These are phyloP conservation scores for Penicillium sp. DNA, from an alignment of 2,329 filamentous ascomycete species.

Conservation along the genomic window DNA sequence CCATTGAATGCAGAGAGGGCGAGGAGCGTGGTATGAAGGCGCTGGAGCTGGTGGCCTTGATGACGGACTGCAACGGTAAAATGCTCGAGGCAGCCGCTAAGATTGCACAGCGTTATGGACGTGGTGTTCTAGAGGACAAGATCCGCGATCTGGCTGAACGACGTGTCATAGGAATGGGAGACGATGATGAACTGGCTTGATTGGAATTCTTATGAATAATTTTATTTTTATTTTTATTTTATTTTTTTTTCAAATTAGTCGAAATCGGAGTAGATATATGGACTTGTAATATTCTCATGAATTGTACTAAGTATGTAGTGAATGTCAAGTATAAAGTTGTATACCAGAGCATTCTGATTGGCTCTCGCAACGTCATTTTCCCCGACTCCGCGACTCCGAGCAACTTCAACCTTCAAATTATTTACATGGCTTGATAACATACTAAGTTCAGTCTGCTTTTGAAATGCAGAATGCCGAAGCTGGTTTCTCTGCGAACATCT, in stretches of 20 bases:
- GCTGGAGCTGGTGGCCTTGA: constrained; percentile 80
- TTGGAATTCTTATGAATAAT: background rate
- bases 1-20: constrained; percentile 83
- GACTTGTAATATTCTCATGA: background rate
- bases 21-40: constrained; percentile 95
- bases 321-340: background rate
- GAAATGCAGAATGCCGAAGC: constrained; percentile 29
- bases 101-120: constrained; percentile 80
- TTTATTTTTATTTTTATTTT: background rate
- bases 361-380: constrained; percentile 6
- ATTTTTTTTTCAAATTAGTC: background rate
- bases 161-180: constrained; percentile 60
- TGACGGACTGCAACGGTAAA: constrained; percentile 78
- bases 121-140: constrained; percentile 79
- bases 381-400: constrained; percentile 9
- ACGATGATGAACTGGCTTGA: constrained; percentile 46
- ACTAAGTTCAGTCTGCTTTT: constrained; percentile 4
- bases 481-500: constrained; percentile 15
- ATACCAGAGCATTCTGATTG: constrained; percentile 14
- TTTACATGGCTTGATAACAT: constrained; percentile 16
- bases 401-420: background rate
- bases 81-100: constrained; percentile 91
- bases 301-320: background rate
- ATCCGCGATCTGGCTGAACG: constrained; percentile 80
- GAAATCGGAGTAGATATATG: background rate